Evolutionary conservation across 768 basidiomycete species (phyloP).

Genomic region (Trametes coccinea): DNA sequence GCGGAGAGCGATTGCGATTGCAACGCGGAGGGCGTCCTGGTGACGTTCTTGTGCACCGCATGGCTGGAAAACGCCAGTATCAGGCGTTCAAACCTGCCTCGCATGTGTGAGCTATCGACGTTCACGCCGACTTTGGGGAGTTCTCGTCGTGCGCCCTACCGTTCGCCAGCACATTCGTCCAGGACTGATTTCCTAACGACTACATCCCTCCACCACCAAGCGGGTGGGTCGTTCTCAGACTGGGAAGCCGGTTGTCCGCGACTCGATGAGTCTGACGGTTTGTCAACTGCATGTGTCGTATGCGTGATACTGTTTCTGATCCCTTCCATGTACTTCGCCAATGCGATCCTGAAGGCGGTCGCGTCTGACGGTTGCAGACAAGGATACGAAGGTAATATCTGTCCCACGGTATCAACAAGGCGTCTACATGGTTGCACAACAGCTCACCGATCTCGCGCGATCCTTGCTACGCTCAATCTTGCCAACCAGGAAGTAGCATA

Average conservation of each 20-base stretch:
- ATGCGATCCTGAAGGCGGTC: conserved; percentile 50
- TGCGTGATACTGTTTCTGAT: conserved; percentile 44
- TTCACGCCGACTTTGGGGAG: background rate
- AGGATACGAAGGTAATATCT: conserved; percentile 54
- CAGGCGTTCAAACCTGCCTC: conserved; percentile 50
- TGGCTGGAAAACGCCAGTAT: conserved; percentile 55
- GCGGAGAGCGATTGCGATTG: conserved; percentile 5
- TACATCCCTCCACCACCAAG: conserved; percentile 61
- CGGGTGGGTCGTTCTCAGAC: conserved; percentile 8
- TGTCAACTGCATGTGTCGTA: conserved; percentile 23
- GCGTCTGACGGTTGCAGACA: conserved; percentile 54
- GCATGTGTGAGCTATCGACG: background rate
- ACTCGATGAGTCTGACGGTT: conserved; percentile 20
- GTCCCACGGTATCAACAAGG: background rate
- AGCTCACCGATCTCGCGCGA: conserved; percentile 29
- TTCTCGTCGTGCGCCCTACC: conserved; percentile 33
- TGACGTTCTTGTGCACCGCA: conserved; percentile 40
- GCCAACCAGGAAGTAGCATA: conserved; percentile 49
- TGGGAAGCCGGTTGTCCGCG: conserved; percentile 10
- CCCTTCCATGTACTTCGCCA: conserved; percentile 51
- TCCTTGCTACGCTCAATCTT: conserved; percentile 42
- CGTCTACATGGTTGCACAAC: background rate
- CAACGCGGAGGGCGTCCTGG: conserved; percentile 15
- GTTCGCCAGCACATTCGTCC: conserved; percentile 55
- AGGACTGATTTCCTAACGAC: conserved; percentile 55